Evolutionary conservation across 768 basidiomycete genomes (phyloP).

Genomic region (Serendipita sp.): DNA sequence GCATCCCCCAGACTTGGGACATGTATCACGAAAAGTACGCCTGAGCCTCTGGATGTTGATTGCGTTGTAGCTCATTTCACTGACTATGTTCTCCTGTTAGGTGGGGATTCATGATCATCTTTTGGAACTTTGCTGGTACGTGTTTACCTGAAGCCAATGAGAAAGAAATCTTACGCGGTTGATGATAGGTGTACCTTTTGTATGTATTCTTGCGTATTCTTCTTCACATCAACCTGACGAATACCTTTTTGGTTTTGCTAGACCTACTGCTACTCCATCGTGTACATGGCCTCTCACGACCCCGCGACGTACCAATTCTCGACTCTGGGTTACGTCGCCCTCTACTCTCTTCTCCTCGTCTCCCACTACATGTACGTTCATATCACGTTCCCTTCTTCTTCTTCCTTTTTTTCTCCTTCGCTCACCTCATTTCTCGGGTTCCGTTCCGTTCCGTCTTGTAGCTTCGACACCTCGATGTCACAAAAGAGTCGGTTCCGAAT

Average conservation of each 20-base stretch:
- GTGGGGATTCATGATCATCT: conserved; percentile 96
- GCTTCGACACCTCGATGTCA: conserved; percentile 89
- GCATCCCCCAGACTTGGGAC: conserved; percentile 95
- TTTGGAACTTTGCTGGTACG: conserved; percentile 78
- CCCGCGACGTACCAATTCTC: conserved; percentile 79
- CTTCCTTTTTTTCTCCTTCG: not conserved
- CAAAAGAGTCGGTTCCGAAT: conserved; percentile 98
- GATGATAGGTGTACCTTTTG: conserved; percentile 54
- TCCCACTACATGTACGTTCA: conserved; percentile 81
- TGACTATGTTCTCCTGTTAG: conserved; percentile 19
- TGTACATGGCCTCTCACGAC: conserved; percentile 95
- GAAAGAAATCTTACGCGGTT: too few relatives aligned
- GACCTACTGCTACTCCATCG: conserved; percentile 95
- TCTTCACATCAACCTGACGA: not conserved
- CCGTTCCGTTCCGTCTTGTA: too few relatives aligned
- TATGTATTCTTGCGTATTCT: conserved; percentile 4
- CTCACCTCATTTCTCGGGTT: not conserved
- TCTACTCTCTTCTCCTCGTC: conserved; percentile 61
- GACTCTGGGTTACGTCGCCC: conserved; percentile 49
- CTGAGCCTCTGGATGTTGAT: too few relatives aligned
- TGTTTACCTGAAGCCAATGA: too few relatives aligned
- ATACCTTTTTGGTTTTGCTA: conserved; percentile 17
- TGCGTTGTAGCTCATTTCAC: not conserved
- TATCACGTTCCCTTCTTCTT: not conserved
- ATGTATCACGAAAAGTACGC: conserved; percentile 94